A percentile compares a stretch with the other conserved stretches of the same genome.
Conservation (phyloP, 352 stramenopile species). For the Pythium chondricola region DNA sequence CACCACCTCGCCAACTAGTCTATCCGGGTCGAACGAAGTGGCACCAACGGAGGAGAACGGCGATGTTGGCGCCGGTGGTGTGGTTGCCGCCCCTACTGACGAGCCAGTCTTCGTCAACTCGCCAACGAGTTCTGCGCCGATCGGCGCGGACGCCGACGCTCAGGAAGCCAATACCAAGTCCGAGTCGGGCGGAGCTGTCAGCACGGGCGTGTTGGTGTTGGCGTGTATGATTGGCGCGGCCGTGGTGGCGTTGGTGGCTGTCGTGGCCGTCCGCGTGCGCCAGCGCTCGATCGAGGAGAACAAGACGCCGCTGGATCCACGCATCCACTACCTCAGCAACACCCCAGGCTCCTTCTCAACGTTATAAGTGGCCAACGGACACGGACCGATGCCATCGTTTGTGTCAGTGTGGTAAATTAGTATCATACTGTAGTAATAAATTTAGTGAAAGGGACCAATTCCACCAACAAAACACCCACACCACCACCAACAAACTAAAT, state of each 20-base stretch:
- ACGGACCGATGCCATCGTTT: no score
- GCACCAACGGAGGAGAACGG: background rate
- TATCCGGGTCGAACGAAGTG: no score
- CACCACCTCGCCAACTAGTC: no score
- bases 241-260: conserved; percentile 30
- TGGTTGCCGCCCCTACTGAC: background rate
- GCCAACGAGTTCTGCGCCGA: conserved; percentile 6
- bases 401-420: background rate
- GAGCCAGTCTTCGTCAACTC: conserved; percentile 2
- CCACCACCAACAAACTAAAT: background rate
- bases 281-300: conserved; percentile 34
- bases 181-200: conserved; percentile 7
- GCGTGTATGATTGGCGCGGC: conserved; percentile 31
- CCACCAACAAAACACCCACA: no score
- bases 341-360: conserved; percentile 1
- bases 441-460: no score
- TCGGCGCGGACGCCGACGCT: conserved; percentile 2
- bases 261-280: conserved; percentile 31
- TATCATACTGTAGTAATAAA: background rate
- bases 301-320: conserved; percentile 34
- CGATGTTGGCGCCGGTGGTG: background rate
- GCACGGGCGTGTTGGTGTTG: conserved; percentile 30
- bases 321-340: conserved; percentile 18
- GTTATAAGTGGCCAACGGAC: conserved; percentile 1
- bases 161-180: conserved; percentile 29